Evolutionary conservation across 345 rosid genomes (phyloP).

Genomic region (Lepidium aucheri): DNA sequence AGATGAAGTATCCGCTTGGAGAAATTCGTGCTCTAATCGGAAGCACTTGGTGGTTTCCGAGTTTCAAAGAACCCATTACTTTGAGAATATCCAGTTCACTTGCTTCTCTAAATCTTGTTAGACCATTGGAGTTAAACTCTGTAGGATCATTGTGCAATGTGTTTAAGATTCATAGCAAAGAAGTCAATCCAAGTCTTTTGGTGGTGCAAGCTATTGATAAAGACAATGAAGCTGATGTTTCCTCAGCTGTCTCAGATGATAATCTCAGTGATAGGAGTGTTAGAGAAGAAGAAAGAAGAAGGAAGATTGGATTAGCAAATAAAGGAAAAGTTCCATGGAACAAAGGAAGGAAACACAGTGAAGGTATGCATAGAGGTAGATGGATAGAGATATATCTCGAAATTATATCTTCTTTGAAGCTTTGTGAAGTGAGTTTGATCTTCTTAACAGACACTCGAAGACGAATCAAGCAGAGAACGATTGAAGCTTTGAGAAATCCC

Average conservation of each 20-base stretch:
- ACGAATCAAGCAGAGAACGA: conserved; percentile 73
- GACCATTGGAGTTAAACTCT: conserved; percentile 25
- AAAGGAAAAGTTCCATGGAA: conserved; percentile 89
- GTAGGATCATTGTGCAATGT: conserved; percentile 4
- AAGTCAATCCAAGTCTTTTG: neutral
- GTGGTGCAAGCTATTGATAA: conserved; percentile 17
- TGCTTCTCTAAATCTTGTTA: conserved; percentile 17
- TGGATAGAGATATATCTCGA: neutral
- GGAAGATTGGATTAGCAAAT: conserved; percentile 59
- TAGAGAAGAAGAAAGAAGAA: conserved; percentile 45
- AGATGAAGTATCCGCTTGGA: conserved; percentile 12
- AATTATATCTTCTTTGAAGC: neutral
- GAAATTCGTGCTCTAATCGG: conserved; percentile 17
- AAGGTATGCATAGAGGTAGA: conserved; percentile 33
- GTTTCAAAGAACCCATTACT: conserved; percentile 8
- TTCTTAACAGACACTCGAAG: conserved; percentile 53
- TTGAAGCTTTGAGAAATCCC: conserved; percentile 79
- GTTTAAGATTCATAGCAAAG: conserved; percentile 15
- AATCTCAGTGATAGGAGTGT: neutral
- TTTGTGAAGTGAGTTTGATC: conserved; percentile 10
- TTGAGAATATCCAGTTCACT: conserved; percentile 16
- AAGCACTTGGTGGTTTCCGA: conserved; percentile 23
- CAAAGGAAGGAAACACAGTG: conserved; percentile 63
- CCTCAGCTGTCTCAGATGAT: neutral
- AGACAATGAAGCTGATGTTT: conserved; percentile 9